Percentiles rank a stretch among this genome's conserved stretches.
These are phyloP conservation scores for Verticillium longisporum DNA, from an alignment of 2,329 filamentous ascomycete species.

Conservation along the genomic window DNA sequence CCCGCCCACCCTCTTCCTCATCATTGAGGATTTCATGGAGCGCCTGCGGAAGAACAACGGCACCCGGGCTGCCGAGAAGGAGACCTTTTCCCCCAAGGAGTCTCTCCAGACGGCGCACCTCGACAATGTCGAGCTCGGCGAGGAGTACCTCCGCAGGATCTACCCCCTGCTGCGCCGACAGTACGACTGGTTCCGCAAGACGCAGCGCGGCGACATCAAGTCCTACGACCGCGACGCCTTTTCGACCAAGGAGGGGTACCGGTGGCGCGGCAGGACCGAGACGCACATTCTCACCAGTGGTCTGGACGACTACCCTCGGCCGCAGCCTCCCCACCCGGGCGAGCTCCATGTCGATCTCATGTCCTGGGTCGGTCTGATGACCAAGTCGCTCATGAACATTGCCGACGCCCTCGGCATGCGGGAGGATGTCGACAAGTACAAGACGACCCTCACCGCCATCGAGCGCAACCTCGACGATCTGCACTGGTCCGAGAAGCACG, in stretches of 20 bases:
- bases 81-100: conserved; percentile 34
- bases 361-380: conserved; percentile 97
- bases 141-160: conserved; percentile 66
- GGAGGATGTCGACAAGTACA: conserved; percentile 71
- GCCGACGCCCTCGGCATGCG: conserved; percentile 65
- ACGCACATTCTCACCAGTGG: conserved; percentile 88
- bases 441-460: conserved; percentile 68
- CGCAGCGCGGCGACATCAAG: conserved; percentile 83
- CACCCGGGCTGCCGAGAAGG: conserved; percentile 32
- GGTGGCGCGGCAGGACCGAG: conserved; percentile 86
- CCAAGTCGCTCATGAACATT: conserved; percentile 74
- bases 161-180: conserved; percentile 86
- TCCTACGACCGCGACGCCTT: conserved; percentile 85
- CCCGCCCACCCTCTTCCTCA: conserved; percentile 87
- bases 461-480: conserved; percentile 82
- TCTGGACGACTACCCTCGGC: conserved; percentile 90
- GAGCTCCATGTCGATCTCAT: conserved; percentile 94
- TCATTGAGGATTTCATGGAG: conserved; percentile 77
- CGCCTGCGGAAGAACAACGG: conserved; percentile 58
- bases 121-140: conserved; percentile 58
- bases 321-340: conserved; percentile 88
- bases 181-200: conserved; percentile 91
- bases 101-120: conserved; percentile 57
- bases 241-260: conserved; percentile 85
- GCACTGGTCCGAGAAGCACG: conserved; percentile 78